Evolutionary conservation across 768 basidiomycete genomes (phyloP).

Genomic region (Suillus subalutaceus): DNA sequence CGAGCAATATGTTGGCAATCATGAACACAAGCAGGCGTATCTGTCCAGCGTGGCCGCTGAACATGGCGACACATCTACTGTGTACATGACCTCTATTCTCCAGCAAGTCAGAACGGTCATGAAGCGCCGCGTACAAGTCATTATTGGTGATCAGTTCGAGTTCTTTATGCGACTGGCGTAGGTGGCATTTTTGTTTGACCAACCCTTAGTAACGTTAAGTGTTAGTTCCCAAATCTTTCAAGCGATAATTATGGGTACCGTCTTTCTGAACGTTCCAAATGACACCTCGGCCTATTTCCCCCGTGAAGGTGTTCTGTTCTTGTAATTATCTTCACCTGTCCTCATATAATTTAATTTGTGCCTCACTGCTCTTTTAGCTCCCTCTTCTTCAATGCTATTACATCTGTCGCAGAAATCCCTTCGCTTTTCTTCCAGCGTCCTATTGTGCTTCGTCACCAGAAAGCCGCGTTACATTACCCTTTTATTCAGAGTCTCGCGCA

Average conservation of each 20-base stretch:
- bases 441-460: constrained; percentile 45
- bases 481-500: constrained; percentile 49
- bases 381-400: constrained; percentile 59
- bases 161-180: constrained; percentile 1
- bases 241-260: constrained; percentile 36
- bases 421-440: constrained; percentile 48
- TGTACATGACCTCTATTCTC: constrained; percentile 51
- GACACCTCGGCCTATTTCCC: constrained; percentile 43
- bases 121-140: constrained; percentile 47
- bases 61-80: constrained; percentile 44
- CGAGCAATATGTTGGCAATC: constrained; percentile 47
- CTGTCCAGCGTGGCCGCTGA: constrained; percentile 54
- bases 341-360: not conserved
- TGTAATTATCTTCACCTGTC: constrained; percentile 44
- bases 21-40: constrained; percentile 46
- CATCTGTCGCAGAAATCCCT: constrained; percentile 60
- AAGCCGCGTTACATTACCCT: constrained; percentile 54
- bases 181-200: not conserved
- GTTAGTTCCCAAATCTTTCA: constrained; percentile 42
- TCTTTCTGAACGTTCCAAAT: constrained; percentile 47
- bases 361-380: constrained; percentile 38
- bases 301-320: constrained; percentile 81
- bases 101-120: constrained; percentile 52
- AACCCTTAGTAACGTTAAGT: not conserved
- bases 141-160: constrained; percentile 31